phyloP scores from a whole-genome alignment of 345 rosid species.

The Balakata baccata region DNA sequence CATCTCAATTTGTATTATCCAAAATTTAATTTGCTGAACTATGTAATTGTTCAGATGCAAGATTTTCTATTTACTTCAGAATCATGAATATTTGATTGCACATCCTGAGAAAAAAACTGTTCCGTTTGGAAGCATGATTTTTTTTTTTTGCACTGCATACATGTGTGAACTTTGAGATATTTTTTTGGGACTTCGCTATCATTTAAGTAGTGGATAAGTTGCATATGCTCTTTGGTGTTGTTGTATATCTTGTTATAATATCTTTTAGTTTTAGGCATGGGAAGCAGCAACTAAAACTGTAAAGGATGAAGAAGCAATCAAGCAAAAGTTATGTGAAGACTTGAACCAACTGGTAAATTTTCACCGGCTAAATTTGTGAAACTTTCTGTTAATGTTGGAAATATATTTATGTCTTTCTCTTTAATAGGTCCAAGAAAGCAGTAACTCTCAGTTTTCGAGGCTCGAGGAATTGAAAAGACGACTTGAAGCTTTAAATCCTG shows the following conservation, averaged over 20 bases:
- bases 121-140: not conserved
- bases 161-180: not conserved
- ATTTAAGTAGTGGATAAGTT: not conserved
- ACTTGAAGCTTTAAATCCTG: slow-evolving; percentile 69
- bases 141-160: not conserved
- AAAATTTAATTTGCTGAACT: not conserved
- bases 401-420: slow-evolving; percentile 8
- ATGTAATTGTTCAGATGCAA: not conserved
- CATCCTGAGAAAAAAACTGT: not conserved
- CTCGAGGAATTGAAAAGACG: slow-evolving; percentile 79
- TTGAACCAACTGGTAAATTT: slow-evolving; percentile 64
- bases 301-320: slow-evolving; percentile 70
- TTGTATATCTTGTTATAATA: slow-evolving; percentile 8
- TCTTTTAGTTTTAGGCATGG: slow-evolving; percentile 44
- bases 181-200: not conserved
- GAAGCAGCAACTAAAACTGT: slow-evolving; percentile 64
- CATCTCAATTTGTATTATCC: not conserved
- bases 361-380: slow-evolving; percentile 13
- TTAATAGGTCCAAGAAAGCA: slow-evolving; percentile 75
- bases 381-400: not conserved
- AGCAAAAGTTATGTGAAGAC: slow-evolving; percentile 81
- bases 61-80: not conserved
- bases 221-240: not conserved
- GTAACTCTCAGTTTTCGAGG: slow-evolving; percentile 61
- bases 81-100: not conserved